Base-by-base conservation (phyloP, 495 filamentous ascomycete genomes). In the Podospora conica region DNA sequence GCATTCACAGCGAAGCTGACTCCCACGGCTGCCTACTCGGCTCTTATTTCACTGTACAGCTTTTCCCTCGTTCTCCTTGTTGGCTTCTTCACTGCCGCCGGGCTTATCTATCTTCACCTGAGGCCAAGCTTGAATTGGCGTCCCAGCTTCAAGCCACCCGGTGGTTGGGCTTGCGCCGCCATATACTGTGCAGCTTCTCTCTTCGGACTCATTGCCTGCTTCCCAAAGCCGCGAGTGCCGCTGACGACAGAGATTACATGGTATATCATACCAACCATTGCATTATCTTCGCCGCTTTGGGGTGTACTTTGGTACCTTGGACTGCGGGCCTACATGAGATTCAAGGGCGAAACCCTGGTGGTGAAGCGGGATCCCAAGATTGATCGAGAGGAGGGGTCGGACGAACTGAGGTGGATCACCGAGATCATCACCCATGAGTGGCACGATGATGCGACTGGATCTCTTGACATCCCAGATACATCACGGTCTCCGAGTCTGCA, bases 81-180 rank as follows among this genome's bases (percentile, higher is more conserved):
- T 9, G 68, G 70, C n/a, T 60, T 72, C 15, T 63, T 72, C 57
- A 62, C 65, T 6, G 28, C 68, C 3, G 68, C 53, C 8, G 70
- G 70, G 18, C 58, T 72, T 12, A 3, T 68, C 22, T 63, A 66
- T 22, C 61, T 72, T 12, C 65, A 66, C n/a, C 25, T 48, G 1
- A 11, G 33, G n/a, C 33, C 33, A 48, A 48, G 33, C 33, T 48
- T 48, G 33, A 18, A 48, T 12, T 48, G 33, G 33, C 15, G 15
- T n/a, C 33, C 33, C 15, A 48, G 15, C 33, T 48, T 48, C 33
- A n/a, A n/a, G 33, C 15, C 15, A 8, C 33, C 33, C 15, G 33
- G 33, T 48, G 33, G 15, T 18, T 48, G 33, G 33, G 33, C 8
- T 12, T 48, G n/a, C 33, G 33, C 33, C 33, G 33, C 33, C 15